Conservation (phyloP, 768 basidiomycete genomes). For the Strobilomyces confusus region DNA sequence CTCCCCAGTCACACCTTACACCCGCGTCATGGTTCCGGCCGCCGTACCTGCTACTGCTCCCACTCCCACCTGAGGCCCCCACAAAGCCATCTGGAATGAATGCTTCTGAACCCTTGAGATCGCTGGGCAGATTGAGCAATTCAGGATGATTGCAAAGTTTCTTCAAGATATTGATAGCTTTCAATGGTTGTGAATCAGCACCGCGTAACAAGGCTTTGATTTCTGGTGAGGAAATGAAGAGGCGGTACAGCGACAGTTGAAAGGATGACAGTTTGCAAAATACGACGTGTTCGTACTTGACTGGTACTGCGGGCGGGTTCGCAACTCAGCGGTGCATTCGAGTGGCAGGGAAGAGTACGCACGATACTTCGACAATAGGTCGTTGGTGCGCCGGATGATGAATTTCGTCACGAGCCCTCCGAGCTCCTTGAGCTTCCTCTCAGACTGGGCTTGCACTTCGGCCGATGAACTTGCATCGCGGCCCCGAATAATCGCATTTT, state of each 20-base stretch:
- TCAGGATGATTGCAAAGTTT: conserved; percentile 96
- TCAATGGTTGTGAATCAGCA: conserved; percentile 87
- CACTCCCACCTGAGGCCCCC: conserved; percentile 37
- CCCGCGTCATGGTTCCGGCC: conserved; percentile 34
- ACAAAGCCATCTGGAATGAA: conserved; percentile 79
- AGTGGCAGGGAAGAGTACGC: conserved; percentile 31
- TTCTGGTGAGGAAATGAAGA: conserved; percentile 90
- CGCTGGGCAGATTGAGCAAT: conserved; percentile 78
- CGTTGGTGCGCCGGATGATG: conserved; percentile 93
- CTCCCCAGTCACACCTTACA: conserved; percentile 80
- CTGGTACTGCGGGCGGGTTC: conserved; percentile 63
- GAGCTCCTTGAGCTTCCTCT: conserved; percentile 89
- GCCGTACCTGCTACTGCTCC: conserved; percentile 35
- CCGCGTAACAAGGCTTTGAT: conserved; percentile 89
- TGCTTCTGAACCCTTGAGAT: conserved; percentile 76
- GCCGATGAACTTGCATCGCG: conserved; percentile 86
- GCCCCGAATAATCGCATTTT: conserved; percentile 85
- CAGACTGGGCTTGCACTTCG: conserved; percentile 70
- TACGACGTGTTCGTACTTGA: conserved; percentile 98
- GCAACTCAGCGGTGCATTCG: not conserved
- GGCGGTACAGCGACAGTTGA: conserved; percentile 79
- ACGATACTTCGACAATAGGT: conserved; percentile 93
- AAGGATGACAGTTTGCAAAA: conserved; percentile 85
- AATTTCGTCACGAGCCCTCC: conserved; percentile 86
- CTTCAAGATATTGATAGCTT: conserved; percentile 91